Evolutionary conservation across 2,329 filamentous ascomycete species (phyloP).

Genomic region (Microcera coccophila): DNA sequence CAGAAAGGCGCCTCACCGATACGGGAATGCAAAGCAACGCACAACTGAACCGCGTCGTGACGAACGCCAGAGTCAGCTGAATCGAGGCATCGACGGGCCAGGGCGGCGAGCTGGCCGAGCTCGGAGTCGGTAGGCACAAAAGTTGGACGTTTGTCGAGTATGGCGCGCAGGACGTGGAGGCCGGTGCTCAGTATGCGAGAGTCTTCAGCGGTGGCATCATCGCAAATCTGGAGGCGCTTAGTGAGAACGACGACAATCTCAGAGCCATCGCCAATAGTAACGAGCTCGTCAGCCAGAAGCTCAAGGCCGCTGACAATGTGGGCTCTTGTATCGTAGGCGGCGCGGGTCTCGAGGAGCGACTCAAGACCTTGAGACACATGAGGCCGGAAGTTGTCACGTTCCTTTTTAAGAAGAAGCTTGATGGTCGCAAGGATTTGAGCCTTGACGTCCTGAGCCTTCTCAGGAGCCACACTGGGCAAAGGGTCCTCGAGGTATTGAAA

Average conservation of each 20-base stretch:
- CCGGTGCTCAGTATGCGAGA: constrained; percentile 58
- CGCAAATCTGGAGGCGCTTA: constrained; percentile 40
- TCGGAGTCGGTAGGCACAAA: constrained; percentile 51
- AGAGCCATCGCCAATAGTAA: constrained; percentile 59
- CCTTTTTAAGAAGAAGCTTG: constrained; percentile 65
- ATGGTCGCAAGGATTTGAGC: constrained; percentile 71
- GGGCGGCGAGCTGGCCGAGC: constrained; percentile 46
- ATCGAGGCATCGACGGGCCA: constrained; percentile 56
- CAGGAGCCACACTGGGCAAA: constrained; percentile 49
- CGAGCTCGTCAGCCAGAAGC: constrained; percentile 67
- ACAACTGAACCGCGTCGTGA: constrained; percentile 77
- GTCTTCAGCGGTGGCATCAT: constrained; percentile 43
- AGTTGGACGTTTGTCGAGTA: constrained; percentile 48
- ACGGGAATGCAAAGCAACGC: constrained; percentile 63
- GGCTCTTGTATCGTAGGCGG: constrained; percentile 62
- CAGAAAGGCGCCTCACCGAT: constrained; percentile 63
- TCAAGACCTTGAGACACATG: constrained; percentile 66
- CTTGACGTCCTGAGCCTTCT: constrained; percentile 69
- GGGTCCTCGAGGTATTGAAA: constrained; percentile 69
- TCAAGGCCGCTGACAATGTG: constrained; percentile 74
- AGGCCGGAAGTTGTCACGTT: constrained; percentile 61
- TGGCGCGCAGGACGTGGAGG: constrained; percentile 57
- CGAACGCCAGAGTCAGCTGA: constrained; percentile 59
- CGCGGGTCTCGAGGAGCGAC: constrained; percentile 61
- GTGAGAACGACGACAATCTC: constrained; percentile 57